Percentiles rank a stretch among this genome's conserved stretches.
phyloP scores from a whole-genome alignment of 768 basidiomycete species.

The Leucocoprinus birnbaumii region DNA sequence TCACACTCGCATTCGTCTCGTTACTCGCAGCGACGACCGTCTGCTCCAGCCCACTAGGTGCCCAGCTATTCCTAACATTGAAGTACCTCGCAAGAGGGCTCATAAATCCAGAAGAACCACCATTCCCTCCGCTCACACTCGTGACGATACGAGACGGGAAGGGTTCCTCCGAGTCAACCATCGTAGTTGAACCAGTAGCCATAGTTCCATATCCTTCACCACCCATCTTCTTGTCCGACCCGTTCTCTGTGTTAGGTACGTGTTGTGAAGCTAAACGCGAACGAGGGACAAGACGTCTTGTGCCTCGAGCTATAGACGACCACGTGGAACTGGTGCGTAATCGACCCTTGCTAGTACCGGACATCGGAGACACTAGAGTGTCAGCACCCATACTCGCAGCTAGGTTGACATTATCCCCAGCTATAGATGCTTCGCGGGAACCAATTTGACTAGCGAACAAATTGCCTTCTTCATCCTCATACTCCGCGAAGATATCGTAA shows the following conservation, averaged over 20 bases:
- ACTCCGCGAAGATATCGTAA: slow-evolving; percentile 47
- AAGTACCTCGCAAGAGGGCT: background rate
- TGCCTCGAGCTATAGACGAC: background rate
- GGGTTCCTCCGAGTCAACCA: background rate
- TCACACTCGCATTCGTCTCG: slow-evolving; percentile 40
- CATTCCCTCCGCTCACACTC: background rate
- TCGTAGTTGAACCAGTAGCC: background rate
- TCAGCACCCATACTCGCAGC: background rate
- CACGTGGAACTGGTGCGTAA: background rate
- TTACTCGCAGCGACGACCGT: background rate
- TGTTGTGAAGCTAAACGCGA: no score
- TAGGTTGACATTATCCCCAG: background rate
- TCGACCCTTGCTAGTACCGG: background rate
- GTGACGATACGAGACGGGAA: background rate
- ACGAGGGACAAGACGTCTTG: no score
- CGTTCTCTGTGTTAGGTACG: no score
- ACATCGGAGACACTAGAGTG: background rate
- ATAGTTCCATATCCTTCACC: background rate
- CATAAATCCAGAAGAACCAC: background rate
- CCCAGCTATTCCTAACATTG: slow-evolving; percentile 2
- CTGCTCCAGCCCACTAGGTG: slow-evolving; percentile 21
- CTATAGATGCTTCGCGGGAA: slow-evolving; percentile 32
- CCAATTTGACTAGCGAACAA: slow-evolving; percentile 33
- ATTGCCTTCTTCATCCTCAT: slow-evolving; percentile 43
- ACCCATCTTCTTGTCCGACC: no score